These are phyloP conservation scores for Xylaria sp. DNA, from an alignment of 2,329 filamentous ascomycete genomes.

Conservation along the genomic window DNA sequence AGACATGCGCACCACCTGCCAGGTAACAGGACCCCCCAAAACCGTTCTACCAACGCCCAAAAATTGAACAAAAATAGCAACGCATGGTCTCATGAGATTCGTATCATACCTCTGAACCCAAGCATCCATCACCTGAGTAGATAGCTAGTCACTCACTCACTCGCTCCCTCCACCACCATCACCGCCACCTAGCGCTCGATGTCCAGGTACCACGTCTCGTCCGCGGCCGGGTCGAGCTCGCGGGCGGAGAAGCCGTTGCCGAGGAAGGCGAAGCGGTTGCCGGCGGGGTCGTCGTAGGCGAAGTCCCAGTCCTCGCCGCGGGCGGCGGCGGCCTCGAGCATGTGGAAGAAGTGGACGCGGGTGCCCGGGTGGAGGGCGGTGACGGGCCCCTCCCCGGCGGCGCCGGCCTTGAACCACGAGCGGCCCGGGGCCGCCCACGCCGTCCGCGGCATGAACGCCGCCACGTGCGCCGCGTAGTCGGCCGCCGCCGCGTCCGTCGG, in stretches of 20 bases:
- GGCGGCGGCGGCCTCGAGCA: constrained; percentile 54
- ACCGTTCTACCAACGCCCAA: no score
- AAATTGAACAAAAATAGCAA: no score
- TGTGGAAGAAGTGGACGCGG: constrained; percentile 55
- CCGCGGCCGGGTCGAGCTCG: constrained; percentile 43
- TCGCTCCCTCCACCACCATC: not conserved
- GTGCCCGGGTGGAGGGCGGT: constrained; percentile 55
- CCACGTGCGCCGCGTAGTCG: constrained; percentile 54
- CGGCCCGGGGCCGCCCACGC: constrained; percentile 51
- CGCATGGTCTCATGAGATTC: no score
- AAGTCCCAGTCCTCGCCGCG: constrained; percentile 59
- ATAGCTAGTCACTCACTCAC: not conserved
- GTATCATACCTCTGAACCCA: no score
- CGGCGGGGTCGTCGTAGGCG: constrained; percentile 42
- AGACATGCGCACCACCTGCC: no score
- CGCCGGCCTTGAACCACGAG: constrained; percentile 56
- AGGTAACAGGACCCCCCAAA: no score
- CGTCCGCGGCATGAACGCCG: constrained; percentile 56
- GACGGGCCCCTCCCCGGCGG: constrained; percentile 47
- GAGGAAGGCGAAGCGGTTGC: constrained; percentile 54
- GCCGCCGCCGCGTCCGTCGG: constrained; percentile 51
- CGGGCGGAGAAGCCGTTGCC: constrained; percentile 56
- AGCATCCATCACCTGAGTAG: no score
- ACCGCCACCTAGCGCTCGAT: constrained; percentile 9
- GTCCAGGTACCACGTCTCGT: constrained; percentile 50